Evolutionary conservation across 495 filamentous ascomycete species (phyloP).

Genomic region (Rhizodiscina lignyota): DNA sequence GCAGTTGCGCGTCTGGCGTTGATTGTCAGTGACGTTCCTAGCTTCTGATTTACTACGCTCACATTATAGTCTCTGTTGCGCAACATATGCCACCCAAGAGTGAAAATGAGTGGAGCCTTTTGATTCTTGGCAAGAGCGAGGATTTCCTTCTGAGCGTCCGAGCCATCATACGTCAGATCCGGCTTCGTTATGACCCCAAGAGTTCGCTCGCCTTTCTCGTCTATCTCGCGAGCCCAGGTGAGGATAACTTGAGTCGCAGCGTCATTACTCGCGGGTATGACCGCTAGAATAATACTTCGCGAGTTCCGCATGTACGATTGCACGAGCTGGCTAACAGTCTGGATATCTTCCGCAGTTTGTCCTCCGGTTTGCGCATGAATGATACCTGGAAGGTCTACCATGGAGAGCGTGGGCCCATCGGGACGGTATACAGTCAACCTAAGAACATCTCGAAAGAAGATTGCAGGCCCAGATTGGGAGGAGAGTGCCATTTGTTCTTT

Average conservation of each 20-base stretch:
- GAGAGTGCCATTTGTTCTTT: neutral
- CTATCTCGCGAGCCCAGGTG: conserved; percentile 7
- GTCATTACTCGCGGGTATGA: conserved; percentile 16
- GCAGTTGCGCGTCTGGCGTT: conserved; percentile 2
- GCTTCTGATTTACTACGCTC: no score
- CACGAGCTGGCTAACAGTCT: conserved; percentile 9
- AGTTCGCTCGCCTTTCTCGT: conserved; percentile 12
- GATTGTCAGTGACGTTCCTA: conserved; percentile 18
- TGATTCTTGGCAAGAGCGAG: conserved; percentile 12
- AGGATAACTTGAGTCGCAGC: conserved; percentile 15
- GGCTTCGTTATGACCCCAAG: conserved; percentile 23
- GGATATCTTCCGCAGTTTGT: conserved; percentile 8
- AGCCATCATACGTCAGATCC: conserved; percentile 10
- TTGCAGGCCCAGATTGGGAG: neutral
- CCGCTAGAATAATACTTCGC: conserved; percentile 17
- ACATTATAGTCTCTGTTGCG: neutral
- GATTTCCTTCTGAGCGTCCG: conserved; percentile 9
- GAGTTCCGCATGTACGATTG: conserved; percentile 11
- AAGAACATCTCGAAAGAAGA: neutral
- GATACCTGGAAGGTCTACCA: conserved; percentile 9
- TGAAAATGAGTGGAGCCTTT: conserved; percentile 5
- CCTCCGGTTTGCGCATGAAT: conserved; percentile 7
- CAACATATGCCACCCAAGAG: neutral
- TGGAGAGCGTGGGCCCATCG: neutral
- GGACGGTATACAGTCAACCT: neutral